Base-by-base conservation (phyloP, 805 yeast genomes). In the Torulaspora indica region DNA sequence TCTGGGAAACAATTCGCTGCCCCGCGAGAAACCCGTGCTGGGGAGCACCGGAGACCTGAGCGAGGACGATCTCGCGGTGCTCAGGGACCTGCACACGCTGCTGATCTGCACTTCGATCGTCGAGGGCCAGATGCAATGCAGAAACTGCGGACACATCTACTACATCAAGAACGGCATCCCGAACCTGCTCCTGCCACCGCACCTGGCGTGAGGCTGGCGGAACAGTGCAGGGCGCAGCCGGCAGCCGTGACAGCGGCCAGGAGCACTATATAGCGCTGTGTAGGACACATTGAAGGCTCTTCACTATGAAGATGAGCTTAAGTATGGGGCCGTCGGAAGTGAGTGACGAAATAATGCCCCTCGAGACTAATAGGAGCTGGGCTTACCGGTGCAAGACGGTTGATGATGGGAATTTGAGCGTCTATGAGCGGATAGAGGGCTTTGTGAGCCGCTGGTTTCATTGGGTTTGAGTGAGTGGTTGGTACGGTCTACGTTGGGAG, bases 131-230 rank as follows among this genome's bases (percentile, higher is more conserved):
- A 88, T 93, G 98, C 72, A 72, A 9, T 93, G 99, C 63, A 72
- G 75, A 17, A 82, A 82, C 67, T 93, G 99, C 63, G 81, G 78
- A 1, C 97, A 91, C 65, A 72, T 85, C 6, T 93, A 90, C 67
- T 79, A 84, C 69, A 85, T 93, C 69, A 91, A 90, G 67, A 90
- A 88, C 71, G 80, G 93, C 40, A 89, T 93, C 55, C 96, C 99
- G 28, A 91, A 91, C 72, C 84, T 93, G 67, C 69, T 93, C 43
- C 75, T 93, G 28, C 98, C 98, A 25, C 98, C 98, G 5, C 98
- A 93, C 62, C 72, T 93, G 54, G 95, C 90, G 9, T 70, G 48
- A 47, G 15, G 4, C 13, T n/a, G 40, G 20, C 2, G 12, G 23
- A 10, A 18, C 20, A 12, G n/a, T 3, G 20, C n/a, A 15, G 10